Percentiles rank a stretch among this genome's conserved stretches.
Evolutionary conservation across 441 rosid genomes (phyloP).

Genomic region (Viola pubescens): DNA sequence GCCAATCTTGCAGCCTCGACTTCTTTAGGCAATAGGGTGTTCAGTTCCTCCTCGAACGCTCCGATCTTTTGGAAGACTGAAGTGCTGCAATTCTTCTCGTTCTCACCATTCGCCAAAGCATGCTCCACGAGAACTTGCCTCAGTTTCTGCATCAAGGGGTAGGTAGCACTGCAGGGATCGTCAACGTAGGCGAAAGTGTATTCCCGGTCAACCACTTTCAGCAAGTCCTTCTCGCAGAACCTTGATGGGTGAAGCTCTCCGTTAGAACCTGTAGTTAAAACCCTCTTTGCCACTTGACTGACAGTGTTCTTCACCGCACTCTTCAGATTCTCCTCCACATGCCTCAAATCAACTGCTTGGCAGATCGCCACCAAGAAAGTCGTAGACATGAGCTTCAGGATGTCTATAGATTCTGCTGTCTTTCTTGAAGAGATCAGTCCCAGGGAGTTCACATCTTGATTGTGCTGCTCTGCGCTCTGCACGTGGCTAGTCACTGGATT

Average conservation of each 20-base stretch:
- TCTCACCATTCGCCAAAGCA: conserved; percentile 57
- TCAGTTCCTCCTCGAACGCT: conserved; percentile 59
- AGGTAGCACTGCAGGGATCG: conserved; percentile 57
- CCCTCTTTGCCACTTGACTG: conserved; percentile 40
- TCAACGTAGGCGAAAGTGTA: conserved; percentile 52
- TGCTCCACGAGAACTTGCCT: conserved; percentile 67
- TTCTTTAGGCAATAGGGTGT: conserved; percentile 44
- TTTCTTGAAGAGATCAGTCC: conserved; percentile 72
- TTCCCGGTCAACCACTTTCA: conserved; percentile 51
- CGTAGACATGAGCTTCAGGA: conserved; percentile 56
- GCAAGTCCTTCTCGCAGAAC: conserved; percentile 52
- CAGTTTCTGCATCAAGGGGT: conserved; percentile 60
- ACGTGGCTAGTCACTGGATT: conserved; percentile 59
- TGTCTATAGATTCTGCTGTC: conserved; percentile 57
- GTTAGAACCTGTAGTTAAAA: conserved; percentile 26
- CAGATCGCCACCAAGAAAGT: conserved; percentile 57
- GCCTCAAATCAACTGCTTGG: conserved; percentile 55
- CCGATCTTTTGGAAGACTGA: conserved; percentile 60
- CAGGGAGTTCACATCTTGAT: conserved; percentile 60
- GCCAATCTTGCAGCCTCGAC: conserved; percentile 43
- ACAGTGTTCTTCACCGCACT: conserved; percentile 40
- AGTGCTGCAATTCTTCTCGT: conserved; percentile 38
- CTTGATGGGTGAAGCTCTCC: conserved; percentile 59
- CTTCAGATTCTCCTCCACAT: conserved; percentile 62
- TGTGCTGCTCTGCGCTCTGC: conserved; percentile 60